Base-by-base conservation (phyloP, 257 asterid genomes). In the Jaltomata sinuosa region DNA sequence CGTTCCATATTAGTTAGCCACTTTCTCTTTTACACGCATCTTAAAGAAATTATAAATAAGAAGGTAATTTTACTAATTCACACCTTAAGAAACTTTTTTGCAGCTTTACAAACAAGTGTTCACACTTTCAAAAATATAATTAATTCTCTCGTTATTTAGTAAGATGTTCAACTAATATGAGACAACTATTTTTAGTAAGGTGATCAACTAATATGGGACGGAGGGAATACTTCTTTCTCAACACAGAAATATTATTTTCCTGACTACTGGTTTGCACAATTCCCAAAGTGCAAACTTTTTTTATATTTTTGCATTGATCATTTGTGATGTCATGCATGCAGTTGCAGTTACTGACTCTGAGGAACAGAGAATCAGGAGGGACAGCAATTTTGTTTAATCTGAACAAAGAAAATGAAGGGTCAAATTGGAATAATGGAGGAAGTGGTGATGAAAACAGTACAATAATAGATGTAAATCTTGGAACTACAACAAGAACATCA, bases 341-440 rank as follows among this genome's bases (percentile, higher is more conserved):
- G 64, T 29, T 87, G 92, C 97, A 95, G 99, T 62, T 95, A 82
- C 2, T 92, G 91, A 88, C 87, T 32, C 79, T 93, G 87, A 88
- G 90, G 83, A 85, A 79, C 18, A 84, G 89, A 76, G 96, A 89
- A 32, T 79, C 95, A 10, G 49, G 84, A 29, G 94, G 91, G 7
- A 83, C 84, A 34, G 8, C 79, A 50, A 82, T 47, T 15, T 49
- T 77, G 40, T 87, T 89, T 2, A 93, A 93, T 85, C 87, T 93
- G 78, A 92, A 91, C 89, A 92, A 87, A 45, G 97, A 91, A 59
- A 92, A 88, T 49, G 97, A 92, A 85, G 94, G 96, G 1, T 88
- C 96, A 0, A 91, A 97, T 95, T 77, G 82, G 82, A 77, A 77
- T 61, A 91, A 91, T 59, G 97, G 90, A 79, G 97, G 90, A 79